Evolutionary conservation across 2,329 filamentous ascomycete genomes (phyloP).

Genomic region (Pezicula rhizophila): DNA sequence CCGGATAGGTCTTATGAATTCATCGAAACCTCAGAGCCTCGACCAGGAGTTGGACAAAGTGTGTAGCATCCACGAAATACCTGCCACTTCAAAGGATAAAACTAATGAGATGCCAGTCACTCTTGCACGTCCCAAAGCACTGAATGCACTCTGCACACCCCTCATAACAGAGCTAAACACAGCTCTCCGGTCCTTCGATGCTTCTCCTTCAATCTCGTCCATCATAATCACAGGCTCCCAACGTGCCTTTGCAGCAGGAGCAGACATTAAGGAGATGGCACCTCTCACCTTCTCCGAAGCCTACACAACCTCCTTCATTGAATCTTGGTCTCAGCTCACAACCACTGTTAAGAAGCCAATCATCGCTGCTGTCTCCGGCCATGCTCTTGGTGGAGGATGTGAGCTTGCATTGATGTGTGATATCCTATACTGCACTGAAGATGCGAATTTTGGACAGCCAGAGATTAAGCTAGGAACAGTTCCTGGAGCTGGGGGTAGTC

Average conservation of each 20-base stretch:
- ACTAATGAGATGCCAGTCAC: conserved; percentile 55
- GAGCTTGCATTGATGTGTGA: conserved; percentile 98
- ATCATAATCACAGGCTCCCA: conserved; percentile 85
- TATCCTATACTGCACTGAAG: conserved; percentile 81
- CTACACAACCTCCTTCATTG: conserved; percentile 88
- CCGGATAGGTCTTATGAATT: conserved; percentile 59
- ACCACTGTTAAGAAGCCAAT: conserved; percentile 86
- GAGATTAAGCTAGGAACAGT: conserved; percentile 94
- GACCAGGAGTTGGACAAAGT: conserved; percentile 89
- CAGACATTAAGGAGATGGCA: conserved; percentile 99
- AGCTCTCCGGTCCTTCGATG: conserved; percentile 65
- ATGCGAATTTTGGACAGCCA: conserved; percentile 89
- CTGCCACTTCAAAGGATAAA: not conserved
- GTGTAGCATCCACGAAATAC: conserved; percentile 14
- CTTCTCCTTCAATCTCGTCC: conserved; percentile 62
- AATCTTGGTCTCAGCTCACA: conserved; percentile 83
- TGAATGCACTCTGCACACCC: conserved; percentile 88
- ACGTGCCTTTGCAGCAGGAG: conserved; percentile 89
- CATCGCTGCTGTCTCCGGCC: conserved; percentile 88
- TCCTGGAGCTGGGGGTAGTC: conserved; percentile 85
- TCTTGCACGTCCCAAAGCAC: conserved; percentile 86
- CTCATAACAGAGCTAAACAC: conserved; percentile 86
- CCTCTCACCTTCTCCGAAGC: conserved; percentile 82
- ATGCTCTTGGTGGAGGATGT: conserved; percentile 90
- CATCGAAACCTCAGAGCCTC: conserved; percentile 75